A percentile compares a stretch with the other conserved stretches of the same genome.
Conservation (phyloP, 2,329 filamentous ascomycete genomes). For the Cladosporium oxysporum region DNA sequence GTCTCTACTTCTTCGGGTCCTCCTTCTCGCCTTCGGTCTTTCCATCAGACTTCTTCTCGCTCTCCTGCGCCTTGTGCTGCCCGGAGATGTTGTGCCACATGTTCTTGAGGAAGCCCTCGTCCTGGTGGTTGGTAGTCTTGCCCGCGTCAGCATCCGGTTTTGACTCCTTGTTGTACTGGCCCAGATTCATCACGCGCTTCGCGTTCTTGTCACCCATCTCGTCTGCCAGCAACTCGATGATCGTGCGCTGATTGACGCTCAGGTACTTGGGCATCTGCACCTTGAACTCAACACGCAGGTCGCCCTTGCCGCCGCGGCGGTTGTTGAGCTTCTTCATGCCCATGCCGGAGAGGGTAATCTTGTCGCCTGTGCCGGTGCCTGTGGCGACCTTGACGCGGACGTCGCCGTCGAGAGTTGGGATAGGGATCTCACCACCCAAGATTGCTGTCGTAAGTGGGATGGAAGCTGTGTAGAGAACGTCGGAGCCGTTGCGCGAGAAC, state of each 20-base stretch:
- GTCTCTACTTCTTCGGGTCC: background rate
- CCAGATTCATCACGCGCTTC: constrained; percentile 86
- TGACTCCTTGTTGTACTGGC: constrained; percentile 40
- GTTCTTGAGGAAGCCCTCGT: constrained; percentile 88
- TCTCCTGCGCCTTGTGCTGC: constrained; percentile 49
- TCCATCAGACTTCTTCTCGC: background rate
- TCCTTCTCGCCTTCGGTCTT: background rate
- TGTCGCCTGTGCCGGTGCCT: constrained; percentile 89
- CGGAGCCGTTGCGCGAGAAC: constrained; percentile 83
- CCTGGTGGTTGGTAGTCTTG: constrained; percentile 60
- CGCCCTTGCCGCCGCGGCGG: constrained; percentile 69
- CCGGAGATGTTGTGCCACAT: constrained; percentile 93
- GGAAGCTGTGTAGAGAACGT: constrained; percentile 88
- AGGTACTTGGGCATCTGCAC: constrained; percentile 95
- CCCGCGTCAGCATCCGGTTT: constrained; percentile 34
- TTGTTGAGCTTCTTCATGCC: constrained; percentile 83
- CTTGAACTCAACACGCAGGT: constrained; percentile 91
- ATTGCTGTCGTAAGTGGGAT: constrained; percentile 92
- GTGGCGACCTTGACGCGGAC: constrained; percentile 90
- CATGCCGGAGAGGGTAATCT: constrained; percentile 83
- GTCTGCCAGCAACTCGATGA: constrained; percentile 93
- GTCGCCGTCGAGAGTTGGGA: constrained; percentile 87
- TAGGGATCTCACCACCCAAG: constrained; percentile 82
- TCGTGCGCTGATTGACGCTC: constrained; percentile 84
- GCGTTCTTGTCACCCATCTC: constrained; percentile 93